Evolutionary conservation across 192 early-diverging fungal genomes (phyloP).

Genomic region (Umbelopsis sp.): DNA sequence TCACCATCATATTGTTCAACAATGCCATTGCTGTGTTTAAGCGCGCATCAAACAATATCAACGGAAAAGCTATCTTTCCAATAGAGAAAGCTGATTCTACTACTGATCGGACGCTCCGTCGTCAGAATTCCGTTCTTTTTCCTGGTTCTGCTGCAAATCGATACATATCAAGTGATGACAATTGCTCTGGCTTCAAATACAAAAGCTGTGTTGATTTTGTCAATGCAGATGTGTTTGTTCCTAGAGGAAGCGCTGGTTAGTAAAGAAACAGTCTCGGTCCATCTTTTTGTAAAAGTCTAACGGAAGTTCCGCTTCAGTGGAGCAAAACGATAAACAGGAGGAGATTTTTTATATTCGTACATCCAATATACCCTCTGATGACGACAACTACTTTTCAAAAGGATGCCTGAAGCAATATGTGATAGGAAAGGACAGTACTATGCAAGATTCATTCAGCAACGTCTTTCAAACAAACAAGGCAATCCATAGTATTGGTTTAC

Average conservation of each 20-base stretch:
- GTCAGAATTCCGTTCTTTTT: background rate
- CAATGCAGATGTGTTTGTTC: background rate
- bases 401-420: slow-evolving; percentile 3
- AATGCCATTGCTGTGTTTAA: background rate
- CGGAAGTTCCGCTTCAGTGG: background rate
- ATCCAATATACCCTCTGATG: background rate
- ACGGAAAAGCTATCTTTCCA: background rate
- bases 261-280: background rate
- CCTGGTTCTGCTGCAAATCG: background rate
- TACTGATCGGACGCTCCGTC: background rate
- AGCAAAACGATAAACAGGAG: background rate
- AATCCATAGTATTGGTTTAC: background rate
- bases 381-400: background rate
- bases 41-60: background rate
- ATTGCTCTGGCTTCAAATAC: background rate
- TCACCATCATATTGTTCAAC: slow-evolving; percentile 6
- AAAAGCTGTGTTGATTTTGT: background rate
- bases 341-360: background rate
- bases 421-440: background rate
- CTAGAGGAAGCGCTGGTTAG: background rate
- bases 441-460: background rate
- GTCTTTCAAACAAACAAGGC: background rate
- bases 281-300: background rate
- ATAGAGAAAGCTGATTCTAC: background rate
- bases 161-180: background rate